Percentiles rank a stretch among this genome's conserved stretches.
These are phyloP conservation scores for Entomortierella beljakovae DNA, from an alignment of 192 early-diverging fungal genomes.

Conservation along the genomic window DNA sequence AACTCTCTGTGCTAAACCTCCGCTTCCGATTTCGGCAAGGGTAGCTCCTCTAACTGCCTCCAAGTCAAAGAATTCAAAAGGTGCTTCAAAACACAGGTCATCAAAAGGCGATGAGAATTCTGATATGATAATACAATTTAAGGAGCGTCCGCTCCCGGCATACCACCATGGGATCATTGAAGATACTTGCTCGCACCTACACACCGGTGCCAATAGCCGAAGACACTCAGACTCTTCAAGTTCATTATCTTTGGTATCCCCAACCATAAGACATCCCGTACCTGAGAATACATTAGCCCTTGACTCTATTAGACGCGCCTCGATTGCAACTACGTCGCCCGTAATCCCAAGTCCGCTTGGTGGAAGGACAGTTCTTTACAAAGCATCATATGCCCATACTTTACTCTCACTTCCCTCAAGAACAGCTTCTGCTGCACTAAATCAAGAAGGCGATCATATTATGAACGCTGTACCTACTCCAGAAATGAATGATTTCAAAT, in stretches of 20 bases:
- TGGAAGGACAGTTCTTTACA: constrained; percentile 31
- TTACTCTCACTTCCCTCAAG: constrained; percentile 30
- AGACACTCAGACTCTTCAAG: constrained; percentile 31
- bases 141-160: constrained; percentile 19
- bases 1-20: constrained; percentile 17
- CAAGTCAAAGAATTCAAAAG: background rate
- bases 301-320: constrained; percentile 27
- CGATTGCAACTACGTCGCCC: constrained; percentile 40
- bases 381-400: constrained; percentile 27
- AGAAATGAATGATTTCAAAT: constrained; percentile 44
- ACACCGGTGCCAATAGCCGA: constrained; percentile 8
- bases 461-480: constrained; percentile 2
- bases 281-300: constrained; percentile 23
- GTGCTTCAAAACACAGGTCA: background rate
- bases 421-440: background rate
- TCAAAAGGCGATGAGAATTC: background rate
- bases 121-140: constrained; percentile 10
- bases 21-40: constrained; percentile 21
- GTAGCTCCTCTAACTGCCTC: constrained; percentile 16
- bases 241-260: background rate
- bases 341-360: constrained; percentile 24
- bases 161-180: constrained; percentile 34
- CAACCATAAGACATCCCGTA: background rate
- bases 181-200: constrained; percentile 47
- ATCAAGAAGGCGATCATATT: background rate